phyloP scores from a whole-genome alignment of 2,329 filamentous ascomycete genomes.

The Blastomyces percursus region DNA sequence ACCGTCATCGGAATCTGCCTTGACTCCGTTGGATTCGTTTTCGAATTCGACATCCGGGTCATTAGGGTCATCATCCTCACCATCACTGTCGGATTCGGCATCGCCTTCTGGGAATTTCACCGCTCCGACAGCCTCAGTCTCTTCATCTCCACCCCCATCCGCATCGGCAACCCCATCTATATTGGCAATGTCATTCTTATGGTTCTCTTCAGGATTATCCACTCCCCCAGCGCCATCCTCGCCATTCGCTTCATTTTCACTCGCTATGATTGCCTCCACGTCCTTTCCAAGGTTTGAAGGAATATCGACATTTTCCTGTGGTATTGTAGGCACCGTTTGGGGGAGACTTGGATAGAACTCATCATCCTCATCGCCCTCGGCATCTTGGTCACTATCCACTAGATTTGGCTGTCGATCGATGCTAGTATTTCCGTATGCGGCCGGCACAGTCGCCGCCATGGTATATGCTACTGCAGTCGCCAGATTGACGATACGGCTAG shows the following conservation, averaged over 20 bases:
- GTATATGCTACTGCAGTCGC: conserved; percentile 29
- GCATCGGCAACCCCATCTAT: conserved; percentile 37
- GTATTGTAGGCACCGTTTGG: conserved; percentile 18
- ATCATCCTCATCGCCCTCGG: conserved; percentile 36
- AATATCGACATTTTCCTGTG: conserved; percentile 4
- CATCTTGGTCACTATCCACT: conserved; percentile 34
- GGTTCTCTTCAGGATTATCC: conserved; percentile 14
- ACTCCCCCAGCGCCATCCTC: conserved; percentile 15
- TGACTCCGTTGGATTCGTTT: conserved; percentile 25
- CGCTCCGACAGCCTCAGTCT: conserved; percentile 29
- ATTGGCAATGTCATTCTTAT: conserved; percentile 16
- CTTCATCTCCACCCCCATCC: conserved; percentile 38
- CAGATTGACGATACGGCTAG: conserved; percentile 22
- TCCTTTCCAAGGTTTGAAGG: conserved; percentile 18
- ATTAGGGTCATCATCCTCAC: conserved; percentile 20
- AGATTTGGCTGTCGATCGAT: conserved; percentile 24
- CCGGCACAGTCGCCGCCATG: conserved; percentile 34
- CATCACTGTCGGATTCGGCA: conserved; percentile 24
- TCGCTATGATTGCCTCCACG: conserved; percentile 24
- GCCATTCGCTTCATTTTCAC: conserved; percentile 12
- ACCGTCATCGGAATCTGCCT: conserved; percentile 37
- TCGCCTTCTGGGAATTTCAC: conserved; percentile 27
- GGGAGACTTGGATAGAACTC: conserved; percentile 29
- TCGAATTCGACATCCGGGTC: conserved; percentile 36
- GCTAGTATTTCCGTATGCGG: conserved; percentile 27